These are phyloP conservation scores for Fusarium sp. DNA, from an alignment of 2,329 filamentous ascomycete genomes.

Conservation along the genomic window DNA sequence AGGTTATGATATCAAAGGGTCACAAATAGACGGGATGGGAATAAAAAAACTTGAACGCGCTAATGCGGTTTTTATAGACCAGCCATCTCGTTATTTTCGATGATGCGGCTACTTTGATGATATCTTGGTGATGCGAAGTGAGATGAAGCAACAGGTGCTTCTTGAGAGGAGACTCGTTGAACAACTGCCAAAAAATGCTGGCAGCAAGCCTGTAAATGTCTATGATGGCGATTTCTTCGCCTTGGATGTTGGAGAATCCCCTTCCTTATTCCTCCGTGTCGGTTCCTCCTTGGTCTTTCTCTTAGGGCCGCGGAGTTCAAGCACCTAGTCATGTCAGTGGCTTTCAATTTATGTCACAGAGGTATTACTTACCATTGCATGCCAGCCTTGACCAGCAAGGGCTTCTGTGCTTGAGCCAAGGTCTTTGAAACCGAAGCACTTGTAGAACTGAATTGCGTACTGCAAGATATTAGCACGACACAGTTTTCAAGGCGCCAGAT, in stretches of 20 bases:
- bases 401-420: constrained; percentile 72
- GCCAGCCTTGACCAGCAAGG: constrained; percentile 83
- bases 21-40: constrained; percentile 3
- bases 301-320: constrained; percentile 36
- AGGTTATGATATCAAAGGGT: constrained; percentile 18
- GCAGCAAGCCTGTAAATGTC: background rate
- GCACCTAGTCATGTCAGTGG: constrained; percentile 27
- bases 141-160: constrained; percentile 10
- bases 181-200: background rate
- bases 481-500: background rate
- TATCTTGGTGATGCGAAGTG: constrained; percentile 10
- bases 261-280: constrained; percentile 22
- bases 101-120: constrained; percentile 9
- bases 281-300: constrained; percentile 40
- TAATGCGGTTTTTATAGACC: constrained; percentile 24
- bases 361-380: constrained; percentile 71
- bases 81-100: constrained; percentile 34
- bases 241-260: constrained; percentile 13
- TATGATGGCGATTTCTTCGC: constrained; percentile 9
- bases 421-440: constrained; percentile 75
- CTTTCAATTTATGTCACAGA: background rate
- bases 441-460: constrained; percentile 78
- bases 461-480: constrained; percentile 38
- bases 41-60: background rate
- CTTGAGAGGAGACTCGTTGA: background rate